Evolutionary conservation across 2,329 filamentous ascomycete species (phyloP).

Genomic region (Colletotrichum sp.): DNA sequence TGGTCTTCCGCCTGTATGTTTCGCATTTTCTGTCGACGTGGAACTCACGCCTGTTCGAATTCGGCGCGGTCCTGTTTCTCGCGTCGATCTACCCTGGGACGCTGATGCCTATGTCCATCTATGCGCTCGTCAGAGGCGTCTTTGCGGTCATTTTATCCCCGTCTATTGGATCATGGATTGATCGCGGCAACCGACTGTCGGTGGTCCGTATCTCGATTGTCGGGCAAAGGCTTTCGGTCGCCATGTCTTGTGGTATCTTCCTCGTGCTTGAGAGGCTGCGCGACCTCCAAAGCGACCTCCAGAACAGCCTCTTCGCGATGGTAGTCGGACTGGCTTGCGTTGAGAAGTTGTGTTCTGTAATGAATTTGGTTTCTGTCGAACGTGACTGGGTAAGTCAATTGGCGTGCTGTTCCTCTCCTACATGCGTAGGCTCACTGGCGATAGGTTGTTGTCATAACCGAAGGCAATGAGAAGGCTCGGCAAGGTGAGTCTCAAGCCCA

Average conservation of each 20-base stretch:
- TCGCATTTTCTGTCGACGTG: constrained; percentile 69
- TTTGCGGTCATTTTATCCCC: constrained; percentile 65
- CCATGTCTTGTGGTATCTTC: constrained; percentile 52
- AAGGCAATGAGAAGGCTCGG: constrained; percentile 35
- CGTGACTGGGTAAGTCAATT: background rate
- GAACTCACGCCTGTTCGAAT: constrained; percentile 70
- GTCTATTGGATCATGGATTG: constrained; percentile 63
- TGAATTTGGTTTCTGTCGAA: background rate
- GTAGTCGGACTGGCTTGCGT: constrained; percentile 53
- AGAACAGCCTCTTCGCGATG: constrained; percentile 33
- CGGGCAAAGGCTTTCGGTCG: constrained; percentile 48
- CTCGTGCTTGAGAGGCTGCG: constrained; percentile 31
- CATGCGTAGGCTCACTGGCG: background rate
- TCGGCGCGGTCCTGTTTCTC: constrained; percentile 64
- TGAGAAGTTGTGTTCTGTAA: background rate
- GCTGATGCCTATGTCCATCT: constrained; percentile 70
- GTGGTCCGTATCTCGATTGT: constrained; percentile 58
- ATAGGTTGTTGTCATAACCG: constrained; percentile 52
- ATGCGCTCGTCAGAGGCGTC: constrained; percentile 65
- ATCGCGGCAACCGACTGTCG: constrained; percentile 54
- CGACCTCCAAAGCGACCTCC: background rate
- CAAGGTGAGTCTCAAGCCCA: constrained; percentile 5
- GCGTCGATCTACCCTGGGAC: constrained; percentile 62
- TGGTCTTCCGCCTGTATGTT: constrained; percentile 47
- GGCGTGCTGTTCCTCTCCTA: background rate